Evolutionary conservation across 1,284 basidiomycete genomes (phyloP).

Genomic region (Stereum hirsutum): DNA sequence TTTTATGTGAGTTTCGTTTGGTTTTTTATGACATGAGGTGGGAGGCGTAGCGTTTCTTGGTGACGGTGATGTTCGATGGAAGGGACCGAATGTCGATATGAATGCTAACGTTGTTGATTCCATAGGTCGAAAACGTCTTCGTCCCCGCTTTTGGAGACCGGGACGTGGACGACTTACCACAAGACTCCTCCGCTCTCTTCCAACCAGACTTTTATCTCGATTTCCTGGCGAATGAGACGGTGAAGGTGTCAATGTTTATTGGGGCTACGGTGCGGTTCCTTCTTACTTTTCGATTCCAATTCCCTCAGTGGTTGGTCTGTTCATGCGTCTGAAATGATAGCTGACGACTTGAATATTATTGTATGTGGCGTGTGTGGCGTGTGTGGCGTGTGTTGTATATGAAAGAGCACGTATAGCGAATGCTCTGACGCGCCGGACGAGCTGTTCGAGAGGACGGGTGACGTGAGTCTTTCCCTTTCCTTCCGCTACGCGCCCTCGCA

Average conservation of each 20-base stretch:
- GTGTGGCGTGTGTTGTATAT: no score
- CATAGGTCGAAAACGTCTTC: slow-evolving; percentile 42
- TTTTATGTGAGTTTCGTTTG: neutral
- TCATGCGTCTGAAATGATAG: no score
- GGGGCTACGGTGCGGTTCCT: no score
- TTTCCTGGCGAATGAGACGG: slow-evolving; percentile 28
- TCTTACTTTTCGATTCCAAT: no score
- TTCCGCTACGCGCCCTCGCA: neutral
- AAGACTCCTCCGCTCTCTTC: slow-evolving; percentile 37
- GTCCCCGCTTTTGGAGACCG: slow-evolving; percentile 39
- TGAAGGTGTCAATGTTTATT: slow-evolving; percentile 34
- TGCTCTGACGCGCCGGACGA: slow-evolving; percentile 33
- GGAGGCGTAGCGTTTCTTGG: no score
- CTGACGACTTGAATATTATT: no score
- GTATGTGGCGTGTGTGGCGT: no score
- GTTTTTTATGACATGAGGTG: no score
- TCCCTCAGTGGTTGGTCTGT: no score
- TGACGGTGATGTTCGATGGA: no score
- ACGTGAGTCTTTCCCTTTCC: slow-evolving; percentile 13
- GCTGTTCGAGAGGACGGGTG: slow-evolving; percentile 33
- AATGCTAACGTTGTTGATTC: no score
- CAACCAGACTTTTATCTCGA: slow-evolving; percentile 46
- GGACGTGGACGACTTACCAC: slow-evolving; percentile 47
- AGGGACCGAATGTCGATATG: no score
- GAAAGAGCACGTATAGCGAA: slow-evolving; percentile 31